These are phyloP conservation scores for Scytalidium lignicola DNA, from an alignment of 2,329 filamentous ascomycete species.

Conservation along the genomic window DNA sequence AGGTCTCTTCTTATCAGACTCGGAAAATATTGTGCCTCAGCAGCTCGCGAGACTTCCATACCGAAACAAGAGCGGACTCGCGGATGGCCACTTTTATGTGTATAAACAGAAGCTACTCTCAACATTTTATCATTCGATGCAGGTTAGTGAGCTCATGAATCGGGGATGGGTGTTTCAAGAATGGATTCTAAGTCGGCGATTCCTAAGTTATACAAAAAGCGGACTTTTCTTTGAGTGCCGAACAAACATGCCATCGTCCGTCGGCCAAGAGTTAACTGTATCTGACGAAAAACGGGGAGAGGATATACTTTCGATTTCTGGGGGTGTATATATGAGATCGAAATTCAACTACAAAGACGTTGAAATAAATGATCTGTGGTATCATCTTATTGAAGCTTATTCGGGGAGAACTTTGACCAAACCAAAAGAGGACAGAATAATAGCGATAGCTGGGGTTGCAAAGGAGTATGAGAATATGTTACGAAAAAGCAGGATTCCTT, in stretches of 20 bases:
- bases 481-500: too few relatives aligned
- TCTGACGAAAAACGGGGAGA: neutral
- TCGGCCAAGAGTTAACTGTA: neutral
- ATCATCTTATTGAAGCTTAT: slow-evolving; percentile 1
- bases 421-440: slow-evolving; percentile 2
- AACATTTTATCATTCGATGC: neutral
- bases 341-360: neutral
- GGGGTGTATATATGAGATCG: too few relatives aligned
- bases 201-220: slow-evolving; percentile 3
- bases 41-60: slow-evolving; percentile 4
- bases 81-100: slow-evolving; percentile 3
- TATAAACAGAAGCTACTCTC: slow-evolving; percentile 2
- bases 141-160: slow-evolving; percentile 1
- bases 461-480: neutral
- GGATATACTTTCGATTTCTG: slow-evolving; percentile 1
- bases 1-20: too few relatives aligned
- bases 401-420: slow-evolving; percentile 3
- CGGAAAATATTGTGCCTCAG: slow-evolving; percentile 1
- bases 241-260: neutral
- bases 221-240: slow-evolving; percentile 5
- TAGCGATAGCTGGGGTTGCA: slow-evolving; percentile 2
- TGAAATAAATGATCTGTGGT: slow-evolving; percentile 1
- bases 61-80: neutral
- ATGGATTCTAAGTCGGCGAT: slow-evolving; percentile 3
- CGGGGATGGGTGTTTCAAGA: slow-evolving; percentile 7